Evolutionary conservation across 129 eudicot species (phyloP).

Genomic region (Arctium minus): DNA sequence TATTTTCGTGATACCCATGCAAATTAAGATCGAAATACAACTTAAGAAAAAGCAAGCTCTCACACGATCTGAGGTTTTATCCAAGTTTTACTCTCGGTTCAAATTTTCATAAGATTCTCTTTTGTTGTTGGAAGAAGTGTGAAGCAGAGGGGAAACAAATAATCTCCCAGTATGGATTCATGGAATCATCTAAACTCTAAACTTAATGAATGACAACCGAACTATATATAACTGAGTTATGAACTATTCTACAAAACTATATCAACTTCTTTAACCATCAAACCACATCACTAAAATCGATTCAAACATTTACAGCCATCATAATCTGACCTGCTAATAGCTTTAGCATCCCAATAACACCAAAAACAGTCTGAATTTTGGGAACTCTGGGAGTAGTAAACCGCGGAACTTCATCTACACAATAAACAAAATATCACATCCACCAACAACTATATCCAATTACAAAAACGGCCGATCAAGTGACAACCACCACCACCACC

Average conservation of each 20-base stretch:
- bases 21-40: too few relatives aligned
- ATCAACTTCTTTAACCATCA: neutral
- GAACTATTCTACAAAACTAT: too few relatives aligned
- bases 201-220: neutral
- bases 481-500: neutral
- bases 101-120: too few relatives aligned
- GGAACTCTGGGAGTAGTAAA: constrained; percentile 55
- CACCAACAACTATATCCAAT: neutral
- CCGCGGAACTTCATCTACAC: constrained; percentile 59
- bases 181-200: too few relatives aligned
- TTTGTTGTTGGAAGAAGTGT: too few relatives aligned
- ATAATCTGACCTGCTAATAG: constrained; percentile 59
- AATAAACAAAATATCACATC: constrained; percentile 3
- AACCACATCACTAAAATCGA: neutral
- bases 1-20: too few relatives aligned
- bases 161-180: too few relatives aligned
- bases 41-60: too few relatives aligned
- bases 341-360: constrained; percentile 72
- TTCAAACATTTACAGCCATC: neutral
- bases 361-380: constrained; percentile 55
- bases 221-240: neutral
- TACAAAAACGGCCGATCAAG: neutral
- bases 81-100: too few relatives aligned
- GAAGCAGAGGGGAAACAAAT: too few relatives aligned
- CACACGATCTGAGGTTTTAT: too few relatives aligned